Conservation (phyloP, 1,139 yeast species). For the Pichia sp. region DNA sequence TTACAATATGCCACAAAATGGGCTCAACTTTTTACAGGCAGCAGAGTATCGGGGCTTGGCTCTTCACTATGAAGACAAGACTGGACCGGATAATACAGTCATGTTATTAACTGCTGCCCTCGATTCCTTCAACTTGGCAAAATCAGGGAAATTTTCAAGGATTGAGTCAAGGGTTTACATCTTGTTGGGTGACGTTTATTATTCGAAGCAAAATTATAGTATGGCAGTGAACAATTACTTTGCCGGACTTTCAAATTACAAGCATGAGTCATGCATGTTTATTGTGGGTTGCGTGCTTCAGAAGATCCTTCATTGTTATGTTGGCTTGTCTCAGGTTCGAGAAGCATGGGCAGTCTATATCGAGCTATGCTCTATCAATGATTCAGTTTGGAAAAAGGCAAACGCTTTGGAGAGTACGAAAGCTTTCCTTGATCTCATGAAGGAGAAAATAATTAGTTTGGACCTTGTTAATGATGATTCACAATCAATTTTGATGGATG, state of each 20-base stretch:
- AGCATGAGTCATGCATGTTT: constrained; percentile 33
- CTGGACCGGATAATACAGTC: constrained; percentile 28
- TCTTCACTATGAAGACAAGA: constrained; percentile 23
- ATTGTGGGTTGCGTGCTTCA: constrained; percentile 29
- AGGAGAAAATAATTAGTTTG: constrained; percentile 8
- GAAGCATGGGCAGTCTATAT: constrained; percentile 26
- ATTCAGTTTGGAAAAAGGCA: constrained; percentile 1
- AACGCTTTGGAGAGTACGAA: not conserved
- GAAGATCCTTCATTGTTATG: constrained; percentile 34
- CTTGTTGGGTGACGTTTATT: constrained; percentile 48
- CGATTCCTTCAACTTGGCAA: constrained; percentile 34
- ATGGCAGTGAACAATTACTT: constrained; percentile 42
- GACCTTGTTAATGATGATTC: constrained; percentile 11
- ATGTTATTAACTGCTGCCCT: constrained; percentile 37
- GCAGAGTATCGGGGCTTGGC: constrained; percentile 30
- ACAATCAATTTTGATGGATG: not conserved
- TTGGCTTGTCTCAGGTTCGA: constrained; percentile 29
- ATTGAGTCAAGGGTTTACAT: constrained; percentile 42
- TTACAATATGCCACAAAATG: constrained; percentile 41
- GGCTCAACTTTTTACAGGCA: constrained; percentile 42
- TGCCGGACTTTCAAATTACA: constrained; percentile 33
- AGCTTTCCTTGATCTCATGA: not conserved
- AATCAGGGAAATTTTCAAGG: constrained; percentile 33
- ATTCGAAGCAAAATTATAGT: constrained; percentile 32
- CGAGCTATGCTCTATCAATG: constrained; percentile 8